phyloP scores from a whole-genome alignment of 208 protist species.

The Crithidia thermophila region DNA sequence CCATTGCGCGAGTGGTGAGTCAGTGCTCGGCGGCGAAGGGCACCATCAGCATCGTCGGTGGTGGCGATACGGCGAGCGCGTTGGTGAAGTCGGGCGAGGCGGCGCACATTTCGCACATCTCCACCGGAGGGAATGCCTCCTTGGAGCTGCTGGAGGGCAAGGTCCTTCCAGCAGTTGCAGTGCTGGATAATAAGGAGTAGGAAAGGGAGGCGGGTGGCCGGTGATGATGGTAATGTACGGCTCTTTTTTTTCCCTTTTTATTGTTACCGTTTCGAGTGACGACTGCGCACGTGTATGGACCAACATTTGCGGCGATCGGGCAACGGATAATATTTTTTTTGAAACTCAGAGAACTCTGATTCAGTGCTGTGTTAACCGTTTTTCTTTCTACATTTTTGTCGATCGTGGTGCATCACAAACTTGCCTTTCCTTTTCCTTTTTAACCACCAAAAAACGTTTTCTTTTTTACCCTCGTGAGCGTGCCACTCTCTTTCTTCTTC shows the following conservation, averaged over 20 bases:
- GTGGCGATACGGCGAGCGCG: conserved; percentile 98
- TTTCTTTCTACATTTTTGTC: conserved; percentile 1
- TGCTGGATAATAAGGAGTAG: conserved; percentile 78
- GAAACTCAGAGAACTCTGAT: background rate
- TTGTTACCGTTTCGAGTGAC: background rate
- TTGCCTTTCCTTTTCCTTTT: no score
- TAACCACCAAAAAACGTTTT: no score
- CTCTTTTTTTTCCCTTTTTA: background rate
- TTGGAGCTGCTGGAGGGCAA: conserved; percentile 99
- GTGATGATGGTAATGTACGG: background rate
- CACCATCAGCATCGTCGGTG: conserved; percentile 91
- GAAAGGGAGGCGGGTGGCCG: background rate
- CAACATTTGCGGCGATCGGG: no score
- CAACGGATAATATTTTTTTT: background rate
- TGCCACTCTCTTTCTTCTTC: no score
- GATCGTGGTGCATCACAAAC: background rate
- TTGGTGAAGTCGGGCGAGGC: conserved; percentile 85
- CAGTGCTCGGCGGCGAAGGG: conserved; percentile 52
- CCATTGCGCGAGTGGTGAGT: conserved; percentile 73
- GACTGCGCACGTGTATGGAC: background rate
- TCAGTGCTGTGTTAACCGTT: conserved; percentile 1
- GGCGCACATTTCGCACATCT: conserved; percentile 96
- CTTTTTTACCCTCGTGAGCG: no score
- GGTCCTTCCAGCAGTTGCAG: conserved; percentile 88
- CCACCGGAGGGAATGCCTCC: conserved; percentile 98